Base-by-base conservation (phyloP, 2,329 filamentous ascomycete species). In the Fusarium sambucinum region DNA sequence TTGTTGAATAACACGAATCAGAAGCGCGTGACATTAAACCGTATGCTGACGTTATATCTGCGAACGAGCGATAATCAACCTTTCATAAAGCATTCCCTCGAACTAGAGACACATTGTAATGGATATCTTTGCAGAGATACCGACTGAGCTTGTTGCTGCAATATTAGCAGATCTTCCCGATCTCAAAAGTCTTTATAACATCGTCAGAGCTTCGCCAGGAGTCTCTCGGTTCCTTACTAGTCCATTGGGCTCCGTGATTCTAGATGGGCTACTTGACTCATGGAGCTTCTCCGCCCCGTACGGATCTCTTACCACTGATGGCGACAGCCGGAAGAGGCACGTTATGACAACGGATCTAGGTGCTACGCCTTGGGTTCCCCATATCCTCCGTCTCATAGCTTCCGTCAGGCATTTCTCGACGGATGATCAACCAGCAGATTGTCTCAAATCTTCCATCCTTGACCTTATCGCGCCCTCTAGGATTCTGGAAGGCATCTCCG, bases 341-440 rank as follows among this genome's bases (percentile, higher is more conserved):
- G 21, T 58, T 5, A n/a, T 13, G 11, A 29, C 4, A 9, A 19
- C 10, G n/a, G 6, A 9, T 5, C 3, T 44, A 5, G 41, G 19
- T 3, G 44, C 40, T 29, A 52, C 66, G 3, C 52, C 66, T 32
- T 68, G 66, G 66, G 51, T 69, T 17, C 47, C 60, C 2, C 48
- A 69, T 10, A 42, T 69, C 13, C 6, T 68, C 6, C 60, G 66
- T 12, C 23, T 68, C 8, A 53, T 68, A 5, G 60, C 60, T 21
- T 60, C 69, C 8, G 29, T 59, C 19, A 59, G 65, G 1, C 44
- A 61, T 27, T 27, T 7, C 6, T 27, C 27, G 27, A 27, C 6
- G 27, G 27, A 27, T 5, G 8, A 27, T 27, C 65, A 42, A 1
- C 42, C 48, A n/a, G 27, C 65, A 9, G 30, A 30, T 19, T 19